Evolutionary conservation across 805 yeast species (phyloP), one percentile per base, ranked within the genome.

Genomic region (Candida rishiriensis): DNA sequence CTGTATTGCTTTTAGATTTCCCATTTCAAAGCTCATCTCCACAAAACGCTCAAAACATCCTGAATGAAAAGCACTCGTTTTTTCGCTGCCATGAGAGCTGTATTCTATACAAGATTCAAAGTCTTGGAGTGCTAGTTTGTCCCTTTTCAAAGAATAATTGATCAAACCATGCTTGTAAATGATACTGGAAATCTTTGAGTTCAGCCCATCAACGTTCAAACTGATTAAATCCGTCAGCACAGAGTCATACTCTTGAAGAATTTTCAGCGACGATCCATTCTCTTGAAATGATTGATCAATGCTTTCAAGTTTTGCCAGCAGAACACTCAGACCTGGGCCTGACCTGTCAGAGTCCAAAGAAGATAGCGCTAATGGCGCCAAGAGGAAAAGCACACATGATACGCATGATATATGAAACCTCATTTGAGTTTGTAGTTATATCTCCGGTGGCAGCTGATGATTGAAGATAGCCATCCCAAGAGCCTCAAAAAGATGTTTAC

Each of bases 81-180:
- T 21, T 29, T n/a, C 7, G 13, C 13, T 29, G 13, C 14, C 13
- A 33, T 42, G 34, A n/a, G 39, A 4, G 69, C 68, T 49, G 66
- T 74, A 56, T n/a, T 57, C 54, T 38, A 78, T 57, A 18, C 83
- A 76, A 12, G 52, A 56, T 45, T 72, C 68, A 44, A 84, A 77
- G 50, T 78, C 81, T 2, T 60, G 59, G 8, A 79, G 65, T 0
- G 90, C 83, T 33, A 68, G 66, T 29, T 60, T 50, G 29, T 78
- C 84, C 46, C 75, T 76, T 30, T 78, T 78, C 49, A 81, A 55
- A 12, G 80, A 72, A 42, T 81, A 61, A 42, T 82, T 83, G 3
- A 83, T 75, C 36, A 83, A 57, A 0, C 88, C 89, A 43, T 75
- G 72, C 56, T 79, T 82, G 57, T 76, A 81, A 48, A 73, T 71